Evolutionary conservation across 2,329 filamentous ascomycete species (phyloP), one percentile per base, ranked within the genome.

Genomic region (Pezicula radicicola): DNA sequence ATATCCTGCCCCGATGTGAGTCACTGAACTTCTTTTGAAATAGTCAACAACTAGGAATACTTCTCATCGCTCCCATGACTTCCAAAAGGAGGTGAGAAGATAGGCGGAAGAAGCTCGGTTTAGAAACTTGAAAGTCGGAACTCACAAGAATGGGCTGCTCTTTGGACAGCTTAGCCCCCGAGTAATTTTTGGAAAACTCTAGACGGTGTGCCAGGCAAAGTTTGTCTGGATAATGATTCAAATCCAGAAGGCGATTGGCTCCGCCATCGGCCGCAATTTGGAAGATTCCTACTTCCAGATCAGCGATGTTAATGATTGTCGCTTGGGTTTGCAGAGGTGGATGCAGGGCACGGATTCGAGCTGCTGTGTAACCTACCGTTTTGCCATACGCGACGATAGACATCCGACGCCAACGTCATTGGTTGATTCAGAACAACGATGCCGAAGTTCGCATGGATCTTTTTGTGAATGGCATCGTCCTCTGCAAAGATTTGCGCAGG

Each of bases 221-320:
- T 8, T 30, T n/a, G 3, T 30, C 19, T 15, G n/a, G n/a, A 45
- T 19, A 57, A 77, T 70, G 57, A 45, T 61, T 63, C 16, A 63
- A 47, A 76, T 72, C 54, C 58, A 83, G 70, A 58, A 97, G 78
- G 36, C 83, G 79, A 65, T 97, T 96, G 43, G 92, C 92, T 21
- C 91, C 94, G 50, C 92, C 94, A 72, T 99, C 94, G 27, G 91
- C 94, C 53, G 91, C 96, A 49, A 97, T 77, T 21, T 80, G 81
- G 55, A 85, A 79, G 19, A 72, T 74, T 48, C 88, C 86, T 89
- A 60, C 51, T 12, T 19, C 18, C 15, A 13, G 16, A 18, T 25
- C 27, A 33, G 16, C 19, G 16, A 30, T 9, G n/a, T 21, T 28
- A 19, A 5, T 13, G 35, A 37, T 37, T 16, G 35, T 37, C 35